These are phyloP conservation scores for Alternaria conjuncta DNA, from an alignment of 2,329 filamentous ascomycete genomes.

Conservation along the genomic window DNA sequence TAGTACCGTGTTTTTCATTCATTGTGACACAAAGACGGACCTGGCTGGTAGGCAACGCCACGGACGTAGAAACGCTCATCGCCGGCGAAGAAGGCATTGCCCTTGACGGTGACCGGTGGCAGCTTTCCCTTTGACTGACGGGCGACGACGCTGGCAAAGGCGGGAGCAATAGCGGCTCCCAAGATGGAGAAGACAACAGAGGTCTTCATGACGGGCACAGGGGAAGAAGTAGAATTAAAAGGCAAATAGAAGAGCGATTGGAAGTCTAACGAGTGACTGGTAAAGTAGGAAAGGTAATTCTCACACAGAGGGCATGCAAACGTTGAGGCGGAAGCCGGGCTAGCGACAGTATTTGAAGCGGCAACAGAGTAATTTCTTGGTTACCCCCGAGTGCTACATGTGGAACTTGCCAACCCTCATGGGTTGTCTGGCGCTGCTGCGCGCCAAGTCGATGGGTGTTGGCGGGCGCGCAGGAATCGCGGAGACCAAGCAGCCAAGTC, in stretches of 20 bases:
- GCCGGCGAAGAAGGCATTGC: constrained; percentile 70
- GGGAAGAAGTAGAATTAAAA: constrained; percentile 36
- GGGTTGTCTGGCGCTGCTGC: constrained; percentile 36
- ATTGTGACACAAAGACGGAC: constrained; percentile 52
- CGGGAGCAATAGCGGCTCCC: constrained; percentile 35
- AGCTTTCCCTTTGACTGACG: constrained; percentile 50
- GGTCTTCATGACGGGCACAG: constrained; percentile 38
- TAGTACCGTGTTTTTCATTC: constrained; percentile 35
- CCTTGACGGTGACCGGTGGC: constrained; percentile 63
- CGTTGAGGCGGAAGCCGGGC: constrained; percentile 22
- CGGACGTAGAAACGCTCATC: constrained; percentile 65
- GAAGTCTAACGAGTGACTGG: constrained; percentile 47
- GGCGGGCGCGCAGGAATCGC: constrained; percentile 32
- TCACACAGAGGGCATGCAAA: constrained; percentile 38
- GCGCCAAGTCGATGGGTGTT: constrained; percentile 42
- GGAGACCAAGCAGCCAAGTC: constrained; percentile 43
- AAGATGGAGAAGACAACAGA: constrained; percentile 34
- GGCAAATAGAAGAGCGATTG: constrained; percentile 27
- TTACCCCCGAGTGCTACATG: constrained; percentile 31
- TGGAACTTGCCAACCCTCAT: constrained; percentile 48
- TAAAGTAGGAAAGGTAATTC: constrained; percentile 34
- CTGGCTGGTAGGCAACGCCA: constrained; percentile 70
- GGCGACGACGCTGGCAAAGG: constrained; percentile 30
- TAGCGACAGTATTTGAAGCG: constrained; percentile 41
- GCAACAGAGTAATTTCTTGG: constrained; percentile 35